Evolutionary conservation across 2,329 filamentous ascomycete genomes (phyloP).

Genomic region (Verticillium nubilum): DNA sequence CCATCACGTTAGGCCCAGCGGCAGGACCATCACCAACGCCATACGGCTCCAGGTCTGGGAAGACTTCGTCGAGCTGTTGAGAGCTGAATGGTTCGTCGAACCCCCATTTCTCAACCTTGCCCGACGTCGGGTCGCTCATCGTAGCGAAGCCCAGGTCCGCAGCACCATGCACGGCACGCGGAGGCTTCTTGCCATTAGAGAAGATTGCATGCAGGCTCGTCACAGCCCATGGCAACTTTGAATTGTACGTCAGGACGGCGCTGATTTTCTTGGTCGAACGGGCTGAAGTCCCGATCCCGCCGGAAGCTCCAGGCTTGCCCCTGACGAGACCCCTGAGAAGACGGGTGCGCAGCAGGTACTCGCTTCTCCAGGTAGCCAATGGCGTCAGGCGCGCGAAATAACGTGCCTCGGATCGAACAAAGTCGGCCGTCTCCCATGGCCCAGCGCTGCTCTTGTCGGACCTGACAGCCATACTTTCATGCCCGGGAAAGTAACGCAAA

Average conservation of each 20-base stretch:
- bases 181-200: conserved; percentile 63
- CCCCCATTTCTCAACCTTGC: conserved; percentile 78
- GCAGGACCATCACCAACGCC: conserved; percentile 75
- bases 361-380: conserved; percentile 89
- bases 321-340: conserved; percentile 75
- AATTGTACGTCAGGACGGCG: conserved; percentile 80
- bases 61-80: conserved; percentile 71
- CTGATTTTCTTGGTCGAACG: conserved; percentile 57
- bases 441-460: conserved; percentile 26
- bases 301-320: conserved; percentile 66
- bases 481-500: conserved; percentile 80
- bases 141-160: conserved; percentile 74
- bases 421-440: conserved; percentile 40
- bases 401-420: conserved; percentile 65
- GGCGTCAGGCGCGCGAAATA: conserved; percentile 78
- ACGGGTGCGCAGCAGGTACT: conserved; percentile 85
- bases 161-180: conserved; percentile 77
- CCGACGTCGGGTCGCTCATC: conserved; percentile 71
- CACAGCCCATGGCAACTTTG: conserved; percentile 72
- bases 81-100: conserved; percentile 69
- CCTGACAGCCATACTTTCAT: conserved; percentile 46
- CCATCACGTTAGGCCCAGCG: conserved; percentile 80
- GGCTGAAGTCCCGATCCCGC: conserved; percentile 46
- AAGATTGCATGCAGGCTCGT: conserved; percentile 79
- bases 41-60: conserved; percentile 67